Conservation (phyloP, 2,329 filamentous ascomycete genomes). For the Incumbomyces delicatus region DNA sequence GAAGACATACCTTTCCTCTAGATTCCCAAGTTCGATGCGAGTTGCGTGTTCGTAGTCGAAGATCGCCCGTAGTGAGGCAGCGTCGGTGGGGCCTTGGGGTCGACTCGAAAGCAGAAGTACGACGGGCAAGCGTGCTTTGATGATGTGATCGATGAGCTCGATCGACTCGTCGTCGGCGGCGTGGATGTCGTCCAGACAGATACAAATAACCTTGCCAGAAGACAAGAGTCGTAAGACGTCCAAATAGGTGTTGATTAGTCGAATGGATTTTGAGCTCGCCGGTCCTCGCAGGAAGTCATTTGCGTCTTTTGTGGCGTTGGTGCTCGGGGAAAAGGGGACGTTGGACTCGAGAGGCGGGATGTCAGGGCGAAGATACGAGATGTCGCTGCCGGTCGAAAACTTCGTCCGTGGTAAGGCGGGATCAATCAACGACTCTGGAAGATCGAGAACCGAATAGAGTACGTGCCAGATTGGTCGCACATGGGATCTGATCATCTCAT, state of each 20-base stretch:
- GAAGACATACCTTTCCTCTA: constrained; percentile 69
- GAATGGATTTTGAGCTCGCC: constrained; percentile 45
- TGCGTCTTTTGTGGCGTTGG: constrained; percentile 10
- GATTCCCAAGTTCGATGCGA: constrained; percentile 59
- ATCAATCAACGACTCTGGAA: constrained; percentile 55
- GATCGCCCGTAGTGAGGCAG: constrained; percentile 30
- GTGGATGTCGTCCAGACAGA: constrained; percentile 81
- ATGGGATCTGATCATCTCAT: constrained; percentile 46
- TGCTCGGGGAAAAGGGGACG: background rate
- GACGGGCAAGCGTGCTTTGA: constrained; percentile 68
- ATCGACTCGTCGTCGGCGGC: constrained; percentile 82
- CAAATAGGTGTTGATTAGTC: constrained; percentile 77
- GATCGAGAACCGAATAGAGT: constrained; percentile 48
- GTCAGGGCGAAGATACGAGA: constrained; percentile 13
- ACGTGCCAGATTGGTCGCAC: constrained; percentile 49
- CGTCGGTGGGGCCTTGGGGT: constrained; percentile 49
- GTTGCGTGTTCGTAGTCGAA: constrained; percentile 50
- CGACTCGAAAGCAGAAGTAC: constrained; percentile 70
- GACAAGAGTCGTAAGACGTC: constrained; percentile 77
- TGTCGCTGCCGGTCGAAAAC: constrained; percentile 12
- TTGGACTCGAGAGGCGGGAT: constrained; percentile 12
- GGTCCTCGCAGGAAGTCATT: constrained; percentile 29
- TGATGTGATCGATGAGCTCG: constrained; percentile 72
- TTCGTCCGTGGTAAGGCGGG: constrained; percentile 29
- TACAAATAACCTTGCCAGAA: constrained; percentile 74